Percentiles rank a stretch among this genome's conserved stretches.
Conservation (phyloP, 805 yeast genomes). For the Monosporozyma yasuniensis region DNA sequence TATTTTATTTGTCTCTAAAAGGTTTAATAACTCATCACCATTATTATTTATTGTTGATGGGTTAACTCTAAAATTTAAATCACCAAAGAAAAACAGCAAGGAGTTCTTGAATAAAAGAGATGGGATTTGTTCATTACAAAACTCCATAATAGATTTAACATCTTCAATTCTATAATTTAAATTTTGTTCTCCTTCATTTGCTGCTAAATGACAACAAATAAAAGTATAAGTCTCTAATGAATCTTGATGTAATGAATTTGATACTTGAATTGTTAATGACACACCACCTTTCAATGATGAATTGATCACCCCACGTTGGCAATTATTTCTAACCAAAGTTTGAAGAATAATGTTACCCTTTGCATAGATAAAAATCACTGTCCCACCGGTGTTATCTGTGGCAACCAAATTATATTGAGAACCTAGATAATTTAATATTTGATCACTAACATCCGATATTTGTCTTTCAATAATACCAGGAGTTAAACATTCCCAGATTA, state of each 20-base stretch:
- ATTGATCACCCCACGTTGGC: conserved; percentile 47
- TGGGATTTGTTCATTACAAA: conserved; percentile 28
- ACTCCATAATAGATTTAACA: conserved; percentile 42
- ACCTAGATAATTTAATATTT: background rate
- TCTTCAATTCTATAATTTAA: conserved; percentile 45
- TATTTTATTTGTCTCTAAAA: conserved; percentile 28
- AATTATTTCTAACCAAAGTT: conserved; percentile 25
- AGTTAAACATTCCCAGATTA: conserved; percentile 47
- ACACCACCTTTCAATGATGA: conserved; percentile 72
- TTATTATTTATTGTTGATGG: background rate
- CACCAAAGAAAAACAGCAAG: conserved; percentile 75
- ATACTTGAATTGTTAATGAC: conserved; percentile 31
- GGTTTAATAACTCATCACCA: background rate
- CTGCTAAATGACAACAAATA: conserved; percentile 64
- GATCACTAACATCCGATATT: conserved; percentile 27
- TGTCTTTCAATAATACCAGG: conserved; percentile 30
- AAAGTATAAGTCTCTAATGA: conserved; percentile 40
- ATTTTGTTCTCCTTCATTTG: conserved; percentile 57
- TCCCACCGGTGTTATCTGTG: background rate
- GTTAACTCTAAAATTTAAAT: conserved; percentile 66
- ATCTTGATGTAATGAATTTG: conserved; percentile 34
- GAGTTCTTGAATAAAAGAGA: conserved; percentile 36
- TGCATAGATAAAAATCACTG: conserved; percentile 36
- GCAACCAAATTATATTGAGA: background rate
- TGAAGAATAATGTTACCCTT: conserved; percentile 30